phyloP scores from a whole-genome alignment of 108 stramenopile species.

The Skeletonema marinoi region DNA sequence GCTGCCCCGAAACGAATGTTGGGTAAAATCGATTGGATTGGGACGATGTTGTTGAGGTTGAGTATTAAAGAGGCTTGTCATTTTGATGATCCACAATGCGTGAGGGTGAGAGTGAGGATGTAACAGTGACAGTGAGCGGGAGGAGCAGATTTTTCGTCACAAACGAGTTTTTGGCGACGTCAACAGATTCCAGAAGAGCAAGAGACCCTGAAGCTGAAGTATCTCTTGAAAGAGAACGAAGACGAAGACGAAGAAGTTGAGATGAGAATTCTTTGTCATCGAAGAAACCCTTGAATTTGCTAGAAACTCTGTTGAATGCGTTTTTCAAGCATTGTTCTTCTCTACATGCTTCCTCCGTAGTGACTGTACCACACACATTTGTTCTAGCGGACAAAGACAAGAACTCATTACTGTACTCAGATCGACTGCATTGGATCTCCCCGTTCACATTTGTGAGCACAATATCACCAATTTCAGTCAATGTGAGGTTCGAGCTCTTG shows the following conservation, averaged over 20 bases:
- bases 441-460: slow-evolving; percentile 2
- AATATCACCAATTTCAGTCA: slow-evolving; percentile 5
- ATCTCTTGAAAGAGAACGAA: neutral
- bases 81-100: neutral
- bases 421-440: slow-evolving; percentile 1
- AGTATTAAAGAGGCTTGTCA: neutral
- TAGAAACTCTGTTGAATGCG: neutral
- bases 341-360: neutral
- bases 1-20: slow-evolving; percentile 11
- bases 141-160: slow-evolving; percentile 6
- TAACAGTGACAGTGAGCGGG: neutral
- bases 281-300: neutral
- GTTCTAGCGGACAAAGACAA: neutral
- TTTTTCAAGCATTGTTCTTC: slow-evolving; percentile 1
- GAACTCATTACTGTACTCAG: neutral
- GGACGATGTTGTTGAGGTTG: neutral
- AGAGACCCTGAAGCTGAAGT: neutral
- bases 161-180: slow-evolving; percentile 3
- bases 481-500: neutral
- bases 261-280: neutral
- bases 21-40: slow-evolving; percentile 5
- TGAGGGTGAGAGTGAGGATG: neutral
- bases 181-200: slow-evolving; percentile 2
- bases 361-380: neutral
- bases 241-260: neutral